Evolutionary conservation across 306 rosid species (phyloP).

Genomic region (Rubus idaeus): DNA sequence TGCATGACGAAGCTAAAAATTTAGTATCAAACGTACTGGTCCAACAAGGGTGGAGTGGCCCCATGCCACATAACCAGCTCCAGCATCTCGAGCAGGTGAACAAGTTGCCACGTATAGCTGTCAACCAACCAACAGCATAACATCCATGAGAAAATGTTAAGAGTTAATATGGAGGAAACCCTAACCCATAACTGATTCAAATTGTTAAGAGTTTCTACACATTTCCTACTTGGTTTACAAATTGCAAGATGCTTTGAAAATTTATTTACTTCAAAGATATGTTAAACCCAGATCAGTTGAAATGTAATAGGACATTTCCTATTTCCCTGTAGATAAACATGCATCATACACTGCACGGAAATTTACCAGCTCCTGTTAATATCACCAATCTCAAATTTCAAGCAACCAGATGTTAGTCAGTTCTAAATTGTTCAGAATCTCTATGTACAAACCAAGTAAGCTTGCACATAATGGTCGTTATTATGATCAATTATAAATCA

Average conservation of each 20-base stretch:
- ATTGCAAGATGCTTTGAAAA: not conserved
- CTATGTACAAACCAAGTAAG: not conserved
- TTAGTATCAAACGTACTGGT: slow-evolving; percentile 61
- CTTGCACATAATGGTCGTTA: not conserved
- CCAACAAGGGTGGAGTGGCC: slow-evolving; percentile 98
- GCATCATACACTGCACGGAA: not conserved
- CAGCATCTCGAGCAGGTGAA: slow-evolving; percentile 91
- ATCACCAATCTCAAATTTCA: not conserved
- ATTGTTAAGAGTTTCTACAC: not conserved
- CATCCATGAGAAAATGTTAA: slow-evolving; percentile 22
- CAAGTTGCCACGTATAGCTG: slow-evolving; percentile 96
- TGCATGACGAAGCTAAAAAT: slow-evolving; percentile 4
- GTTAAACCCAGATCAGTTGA: not conserved
- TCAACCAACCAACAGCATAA: slow-evolving; percentile 10
- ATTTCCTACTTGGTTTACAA: not conserved
- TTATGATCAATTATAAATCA: not conserved
- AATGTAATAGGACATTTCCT: not conserved
- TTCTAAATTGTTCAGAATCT: not conserved
- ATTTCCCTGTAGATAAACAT: not conserved
- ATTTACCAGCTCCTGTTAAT: not conserved
- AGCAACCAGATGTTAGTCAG: not conserved
- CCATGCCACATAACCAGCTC: slow-evolving; percentile 91
- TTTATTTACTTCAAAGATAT: not conserved
- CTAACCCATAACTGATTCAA: not conserved
- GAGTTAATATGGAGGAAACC: not conserved